Evolutionary conservation across 129 eudicot genomes (phyloP).

Genomic region (Arctium lappa): DNA sequence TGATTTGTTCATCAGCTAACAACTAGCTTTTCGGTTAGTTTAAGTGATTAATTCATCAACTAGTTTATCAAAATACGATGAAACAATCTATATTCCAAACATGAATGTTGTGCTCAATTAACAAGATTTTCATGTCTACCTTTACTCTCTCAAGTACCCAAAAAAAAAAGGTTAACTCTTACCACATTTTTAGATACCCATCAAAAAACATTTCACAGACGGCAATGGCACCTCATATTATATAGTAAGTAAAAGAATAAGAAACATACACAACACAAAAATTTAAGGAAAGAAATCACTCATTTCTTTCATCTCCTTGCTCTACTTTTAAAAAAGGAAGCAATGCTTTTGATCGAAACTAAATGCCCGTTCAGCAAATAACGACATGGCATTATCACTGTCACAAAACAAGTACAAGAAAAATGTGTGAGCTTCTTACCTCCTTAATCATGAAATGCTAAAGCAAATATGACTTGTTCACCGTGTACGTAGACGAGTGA

Average conservation of each 20-base stretch:
- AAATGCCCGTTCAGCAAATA: background rate
- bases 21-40: background rate
- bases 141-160: background rate
- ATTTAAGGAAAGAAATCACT: background rate
- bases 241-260: background rate
- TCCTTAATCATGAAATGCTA: background rate
- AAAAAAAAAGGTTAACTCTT: background rate
- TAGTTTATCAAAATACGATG: background rate
- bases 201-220: background rate
- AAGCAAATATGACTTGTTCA: too few species aligned
- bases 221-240: background rate
- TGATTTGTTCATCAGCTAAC: background rate
- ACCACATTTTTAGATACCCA: background rate
- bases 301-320: constrained; percentile 13
- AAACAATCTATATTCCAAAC: background rate
- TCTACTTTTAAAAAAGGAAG: constrained; percentile 21
- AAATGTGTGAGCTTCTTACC: background rate
- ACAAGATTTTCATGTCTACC: background rate
- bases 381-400: constrained; percentile 12
- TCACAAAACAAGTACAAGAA: constrained; percentile 14
- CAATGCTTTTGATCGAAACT: constrained; percentile 21
- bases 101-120: background rate
- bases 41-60: background rate
- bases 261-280: constrained; percentile 9
- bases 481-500: background rate